Evolutionary conservation across 2,329 filamentous ascomycete species (phyloP).

Genomic region (Verticillium nonalfalfae): DNA sequence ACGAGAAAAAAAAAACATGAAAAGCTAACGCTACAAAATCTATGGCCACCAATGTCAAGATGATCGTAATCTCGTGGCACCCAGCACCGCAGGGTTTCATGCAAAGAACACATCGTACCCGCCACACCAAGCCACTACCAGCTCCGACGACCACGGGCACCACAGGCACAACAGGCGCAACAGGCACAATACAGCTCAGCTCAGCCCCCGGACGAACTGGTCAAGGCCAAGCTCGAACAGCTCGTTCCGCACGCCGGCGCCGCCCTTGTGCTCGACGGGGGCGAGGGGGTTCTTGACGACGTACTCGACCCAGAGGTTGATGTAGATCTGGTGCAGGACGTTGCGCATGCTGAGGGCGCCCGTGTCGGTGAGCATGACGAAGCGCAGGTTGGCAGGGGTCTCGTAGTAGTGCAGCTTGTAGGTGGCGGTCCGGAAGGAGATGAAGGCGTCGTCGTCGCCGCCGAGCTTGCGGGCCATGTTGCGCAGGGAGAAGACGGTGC

Average conservation of each 20-base stretch:
- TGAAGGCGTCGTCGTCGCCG: constrained; percentile 89
- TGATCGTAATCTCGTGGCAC: not conserved
- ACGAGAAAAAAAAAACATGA: not conserved
- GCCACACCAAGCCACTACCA: too few species aligned
- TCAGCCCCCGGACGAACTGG: constrained; percentile 65
- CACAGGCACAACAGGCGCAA: not conserved
- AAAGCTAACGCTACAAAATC: not conserved
- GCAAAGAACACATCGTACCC: not conserved
- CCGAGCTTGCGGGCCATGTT: constrained; percentile 97
- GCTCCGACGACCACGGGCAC: too few species aligned
- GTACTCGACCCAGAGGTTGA: constrained; percentile 96
- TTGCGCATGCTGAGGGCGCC: constrained; percentile 85
- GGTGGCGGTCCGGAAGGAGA: constrained; percentile 85
- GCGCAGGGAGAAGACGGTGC: constrained; percentile 89
- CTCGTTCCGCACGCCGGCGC: constrained; percentile 64
- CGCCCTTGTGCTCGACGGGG: constrained; percentile 62
- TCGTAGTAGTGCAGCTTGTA: constrained; percentile 99
- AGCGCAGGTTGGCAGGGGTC: constrained; percentile 90
- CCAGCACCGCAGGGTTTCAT: not conserved
- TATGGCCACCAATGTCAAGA: not conserved
- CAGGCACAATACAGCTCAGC: constrained; percentile 29
- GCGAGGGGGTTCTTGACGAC: constrained; percentile 67
- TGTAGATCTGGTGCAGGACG: constrained; percentile 96
- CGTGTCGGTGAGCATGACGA: constrained; percentile 93
- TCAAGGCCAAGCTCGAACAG: constrained; percentile 68